Conservation (phyloP, 2,329 filamentous ascomycete species). For the Colletotrichum lini region DNA sequence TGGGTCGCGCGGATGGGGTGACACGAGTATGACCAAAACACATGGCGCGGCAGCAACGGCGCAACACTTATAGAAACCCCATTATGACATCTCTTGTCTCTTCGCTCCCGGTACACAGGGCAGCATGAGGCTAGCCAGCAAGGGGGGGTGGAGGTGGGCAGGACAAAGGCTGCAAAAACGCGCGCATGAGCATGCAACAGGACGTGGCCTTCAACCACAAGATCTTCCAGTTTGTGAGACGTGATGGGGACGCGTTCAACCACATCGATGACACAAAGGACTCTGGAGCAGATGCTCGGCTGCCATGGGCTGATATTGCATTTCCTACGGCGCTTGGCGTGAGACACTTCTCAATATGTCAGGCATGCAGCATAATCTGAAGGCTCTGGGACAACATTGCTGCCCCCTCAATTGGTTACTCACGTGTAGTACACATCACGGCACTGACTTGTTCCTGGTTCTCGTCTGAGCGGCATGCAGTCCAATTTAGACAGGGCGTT, state of each 20-base stretch:
- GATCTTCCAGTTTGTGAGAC: constrained; percentile 4
- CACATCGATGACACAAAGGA: neutral
- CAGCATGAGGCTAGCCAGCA: constrained; percentile 8
- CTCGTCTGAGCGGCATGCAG: neutral
- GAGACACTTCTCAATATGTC: constrained; percentile 17
- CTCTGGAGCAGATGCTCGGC: constrained; percentile 7
- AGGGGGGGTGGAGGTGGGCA: neutral
- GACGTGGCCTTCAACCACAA: neutral
- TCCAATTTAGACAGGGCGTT: neutral
- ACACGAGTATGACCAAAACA: constrained; percentile 13
- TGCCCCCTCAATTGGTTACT: neutral
- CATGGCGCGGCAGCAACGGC: constrained; percentile 16
- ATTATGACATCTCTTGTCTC: constrained; percentile 1
- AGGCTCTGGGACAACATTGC: neutral
- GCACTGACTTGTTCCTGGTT: neutral
- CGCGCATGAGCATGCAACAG: neutral
- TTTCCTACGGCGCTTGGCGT: neutral
- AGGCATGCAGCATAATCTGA: constrained; percentile 32
- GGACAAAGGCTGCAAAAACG: neutral
- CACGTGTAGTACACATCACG: neutral
- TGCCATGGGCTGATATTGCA: constrained; percentile 31
- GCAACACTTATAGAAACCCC: constrained; percentile 19
- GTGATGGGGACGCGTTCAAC: constrained; percentile 13
- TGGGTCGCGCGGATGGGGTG: constrained; percentile 26
- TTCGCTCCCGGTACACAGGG: constrained; percentile 31